phyloP scores from a whole-genome alignment of 768 basidiomycete species.

The Boletus rufocinnamomeus region DNA sequence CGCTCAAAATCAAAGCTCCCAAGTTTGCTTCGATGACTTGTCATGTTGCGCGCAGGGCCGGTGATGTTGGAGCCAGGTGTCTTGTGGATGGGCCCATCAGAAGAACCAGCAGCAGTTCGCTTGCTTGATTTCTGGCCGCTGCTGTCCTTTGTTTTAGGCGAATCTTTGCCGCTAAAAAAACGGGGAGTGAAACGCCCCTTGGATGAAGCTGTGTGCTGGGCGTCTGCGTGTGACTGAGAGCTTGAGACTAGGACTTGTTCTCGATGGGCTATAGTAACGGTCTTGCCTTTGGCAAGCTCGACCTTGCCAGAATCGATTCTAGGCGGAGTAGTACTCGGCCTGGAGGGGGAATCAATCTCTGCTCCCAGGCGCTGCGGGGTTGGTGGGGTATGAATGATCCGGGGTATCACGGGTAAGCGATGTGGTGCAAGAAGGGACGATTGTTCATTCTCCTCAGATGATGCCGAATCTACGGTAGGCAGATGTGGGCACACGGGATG shows the following conservation, averaged over 20 bases:
- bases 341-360: slow-evolving; percentile 11
- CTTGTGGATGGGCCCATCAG: slow-evolving; percentile 12
- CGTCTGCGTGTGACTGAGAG: slow-evolving; percentile 21
- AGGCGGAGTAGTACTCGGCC: slow-evolving; percentile 7
- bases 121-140: slow-evolving; percentile 31
- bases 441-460: slow-evolving; percentile 28
- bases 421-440: slow-evolving; percentile 34
- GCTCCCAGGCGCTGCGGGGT: slow-evolving; percentile 35
- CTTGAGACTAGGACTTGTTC: slow-evolving; percentile 32
- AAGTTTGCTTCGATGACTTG: slow-evolving; percentile 54
- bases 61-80: slow-evolving; percentile 6
- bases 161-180: slow-evolving; percentile 31
- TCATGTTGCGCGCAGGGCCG: slow-evolving; percentile 30
- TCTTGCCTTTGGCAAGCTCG: slow-evolving; percentile 12
- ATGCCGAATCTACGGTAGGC: slow-evolving; percentile 30
- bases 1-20: slow-evolving; percentile 80
- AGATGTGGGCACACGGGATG: slow-evolving; percentile 16
- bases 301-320: slow-evolving; percentile 17
- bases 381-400: slow-evolving; percentile 40
- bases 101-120: slow-evolving; percentile 16
- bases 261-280: slow-evolving; percentile 20
- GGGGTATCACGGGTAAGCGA: slow-evolving; percentile 29
- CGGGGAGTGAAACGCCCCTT: slow-evolving; percentile 35
- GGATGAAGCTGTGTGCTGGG: slow-evolving; percentile 2
- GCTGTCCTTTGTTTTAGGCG: slow-evolving; percentile 20